Evolutionary conservation across 768 basidiomycete species (phyloP), one percentile per base, ranked within the genome.

Genomic region (Podaxis rugospora): DNA sequence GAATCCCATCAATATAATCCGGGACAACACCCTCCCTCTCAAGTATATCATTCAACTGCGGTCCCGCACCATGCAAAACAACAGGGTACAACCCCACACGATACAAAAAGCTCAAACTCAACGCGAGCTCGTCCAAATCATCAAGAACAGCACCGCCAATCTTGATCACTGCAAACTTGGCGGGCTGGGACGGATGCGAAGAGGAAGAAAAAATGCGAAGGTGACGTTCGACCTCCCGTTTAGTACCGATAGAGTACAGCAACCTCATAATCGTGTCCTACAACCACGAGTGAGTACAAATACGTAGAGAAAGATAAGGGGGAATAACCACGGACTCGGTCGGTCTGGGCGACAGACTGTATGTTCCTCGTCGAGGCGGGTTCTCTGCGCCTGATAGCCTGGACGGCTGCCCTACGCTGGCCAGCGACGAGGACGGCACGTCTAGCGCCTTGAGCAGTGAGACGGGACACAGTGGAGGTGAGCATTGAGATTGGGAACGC

Each of bases 21-120:
- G 97, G 95, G 23, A 95, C 83, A 55, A 98, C 87, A 35, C 97
- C 97, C 70, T 93, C 95, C 23, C 84, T 76, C 69, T 98, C 94
- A 63, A 99, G 88, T 66, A 97, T 93, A 62, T 88, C 87, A 76
- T 99, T 99, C 65, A 96, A 76, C 71, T 97, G 95, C 21, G 95
- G 96, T 27, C 96, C 96, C 63, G 89, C 96, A 53, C 97, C 97
- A 76, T 99, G 97, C 4, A 99, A 83, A 53, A 99, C 87, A 62
- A 99, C 90, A 0, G 97, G 97, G 76, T 96, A 99, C n/a, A 99
- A 84, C 3, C 97, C 97, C 52, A 99, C 90, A 35, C 95, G 87
- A 76, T 96, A 96, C 62, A 99, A 80, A 80, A 98, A 99, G 75
- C 93, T 95, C 67, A 99, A 82, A 64, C 92, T 96, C 54, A 95